phyloP scores from a whole-genome alignment of 2,329 filamentous ascomycete genomes.

The Daldinia eschscholtzii region DNA sequence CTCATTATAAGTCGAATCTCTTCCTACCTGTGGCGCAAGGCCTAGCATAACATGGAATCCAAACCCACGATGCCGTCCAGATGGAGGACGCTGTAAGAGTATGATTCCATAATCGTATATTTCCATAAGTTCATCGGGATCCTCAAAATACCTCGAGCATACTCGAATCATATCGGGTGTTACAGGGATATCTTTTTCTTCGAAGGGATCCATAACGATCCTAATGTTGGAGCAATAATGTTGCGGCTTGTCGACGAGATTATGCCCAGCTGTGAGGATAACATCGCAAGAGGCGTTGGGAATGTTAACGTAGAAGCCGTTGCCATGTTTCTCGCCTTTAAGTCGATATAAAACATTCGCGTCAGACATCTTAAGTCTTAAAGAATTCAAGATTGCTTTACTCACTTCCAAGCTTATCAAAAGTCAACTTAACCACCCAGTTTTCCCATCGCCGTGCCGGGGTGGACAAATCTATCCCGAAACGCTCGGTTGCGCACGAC shows the following conservation, averaged over 20 bases:
- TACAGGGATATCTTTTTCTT: constrained; percentile 21
- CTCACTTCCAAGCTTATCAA: constrained; percentile 35
- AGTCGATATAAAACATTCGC: background rate
- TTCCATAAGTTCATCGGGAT: constrained; percentile 27
- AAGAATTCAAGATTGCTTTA: background rate
- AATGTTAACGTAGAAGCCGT: constrained; percentile 35
- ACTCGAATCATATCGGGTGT: constrained; percentile 32
- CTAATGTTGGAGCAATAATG: constrained; percentile 37
- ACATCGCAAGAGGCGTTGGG: constrained; percentile 33
- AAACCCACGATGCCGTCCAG: constrained; percentile 28
- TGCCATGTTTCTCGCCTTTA: constrained; percentile 31
- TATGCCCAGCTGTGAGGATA: constrained; percentile 37
- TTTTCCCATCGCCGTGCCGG: constrained; percentile 27
- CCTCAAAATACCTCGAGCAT: constrained; percentile 28
- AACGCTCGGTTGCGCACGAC: background rate
- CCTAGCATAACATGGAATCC: constrained; percentile 36
- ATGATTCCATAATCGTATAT: constrained; percentile 35
- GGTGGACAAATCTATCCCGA: constrained; percentile 24
- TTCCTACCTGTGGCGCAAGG: constrained; percentile 4
- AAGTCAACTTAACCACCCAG: constrained; percentile 33
- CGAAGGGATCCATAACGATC: constrained; percentile 17
- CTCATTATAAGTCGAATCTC: background rate
- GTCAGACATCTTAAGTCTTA: background rate
- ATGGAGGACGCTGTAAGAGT: constrained; percentile 21
- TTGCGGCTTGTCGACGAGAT: constrained; percentile 31